phyloP scores from a whole-genome alignment of 495 filamentous ascomycete species.

The Cercophora samala region DNA sequence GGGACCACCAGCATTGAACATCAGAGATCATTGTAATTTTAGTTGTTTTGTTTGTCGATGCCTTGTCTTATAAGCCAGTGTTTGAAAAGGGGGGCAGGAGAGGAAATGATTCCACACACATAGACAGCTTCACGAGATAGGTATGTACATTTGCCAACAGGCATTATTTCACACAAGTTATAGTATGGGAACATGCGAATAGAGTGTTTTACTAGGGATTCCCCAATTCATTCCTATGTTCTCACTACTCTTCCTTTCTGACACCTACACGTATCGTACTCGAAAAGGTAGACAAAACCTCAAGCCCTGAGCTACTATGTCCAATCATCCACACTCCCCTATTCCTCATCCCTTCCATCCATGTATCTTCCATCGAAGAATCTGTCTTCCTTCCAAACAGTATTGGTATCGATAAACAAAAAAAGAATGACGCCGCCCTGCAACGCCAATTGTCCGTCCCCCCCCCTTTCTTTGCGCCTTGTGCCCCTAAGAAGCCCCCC shows the following conservation, averaged over 20 bases:
- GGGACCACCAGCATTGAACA: not conserved
- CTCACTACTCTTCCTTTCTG: too few species aligned
- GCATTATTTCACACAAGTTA: not conserved
- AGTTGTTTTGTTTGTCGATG: not conserved
- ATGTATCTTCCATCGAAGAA: too few species aligned
- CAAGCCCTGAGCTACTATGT: not conserved
- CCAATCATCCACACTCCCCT: not conserved
- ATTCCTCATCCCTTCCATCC: not conserved
- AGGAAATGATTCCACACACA: too few species aligned
- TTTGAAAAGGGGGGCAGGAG: not conserved
- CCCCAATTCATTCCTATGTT: too few species aligned
- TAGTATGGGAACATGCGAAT: not conserved
- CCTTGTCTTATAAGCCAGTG: not conserved
- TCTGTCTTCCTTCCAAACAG: not conserved
- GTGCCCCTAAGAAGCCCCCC: not conserved
- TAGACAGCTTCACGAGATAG: too few species aligned
- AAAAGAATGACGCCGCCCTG: conserved; percentile 23
- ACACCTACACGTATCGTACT: not conserved
- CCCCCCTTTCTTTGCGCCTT: not conserved
- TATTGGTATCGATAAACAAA: conserved; percentile 4
- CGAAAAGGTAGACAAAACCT: not conserved
- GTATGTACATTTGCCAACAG: too few species aligned
- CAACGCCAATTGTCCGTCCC: conserved; percentile 14
- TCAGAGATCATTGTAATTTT: not conserved
- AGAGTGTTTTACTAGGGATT: not conserved